Evolutionary conservation across 495 filamentous ascomycete species (phyloP).

Genomic region (Neurospora intermedia): DNA sequence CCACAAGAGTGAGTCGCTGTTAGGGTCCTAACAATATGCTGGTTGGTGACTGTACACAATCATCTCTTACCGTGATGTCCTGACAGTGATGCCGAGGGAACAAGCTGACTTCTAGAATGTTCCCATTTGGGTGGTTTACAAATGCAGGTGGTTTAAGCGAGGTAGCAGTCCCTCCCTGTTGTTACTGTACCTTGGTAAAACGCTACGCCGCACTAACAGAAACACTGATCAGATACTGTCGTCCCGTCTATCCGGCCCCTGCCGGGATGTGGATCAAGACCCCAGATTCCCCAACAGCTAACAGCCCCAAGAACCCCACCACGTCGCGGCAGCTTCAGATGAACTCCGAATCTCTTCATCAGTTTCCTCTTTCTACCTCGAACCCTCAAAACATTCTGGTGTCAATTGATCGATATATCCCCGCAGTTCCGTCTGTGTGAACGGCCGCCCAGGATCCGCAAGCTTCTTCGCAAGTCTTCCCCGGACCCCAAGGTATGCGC

Average conservation of each 20-base stretch:
- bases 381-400: background rate
- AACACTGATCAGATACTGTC: background rate
- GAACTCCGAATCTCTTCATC: background rate
- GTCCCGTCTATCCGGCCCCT: background rate
- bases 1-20: background rate
- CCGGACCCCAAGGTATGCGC: background rate
- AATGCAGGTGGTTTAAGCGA: background rate
- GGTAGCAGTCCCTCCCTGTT: background rate
- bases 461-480: background rate
- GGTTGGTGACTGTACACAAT: background rate
- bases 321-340: background rate
- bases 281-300: background rate
- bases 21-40: background rate
- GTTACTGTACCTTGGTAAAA: background rate
- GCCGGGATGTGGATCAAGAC: background rate
- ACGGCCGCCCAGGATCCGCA: background rate
- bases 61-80: background rate
- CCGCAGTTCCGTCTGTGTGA: background rate
- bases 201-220: background rate
- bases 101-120: background rate
- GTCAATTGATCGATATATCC: background rate
- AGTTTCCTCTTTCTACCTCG: background rate
- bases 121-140: background rate
- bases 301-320: background rate
- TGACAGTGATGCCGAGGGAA: background rate